Percentiles rank a stretch among this genome's conserved stretches.
These are phyloP conservation scores for Protostelium mycophagum DNA, from an alignment of 78 protist species.

Conservation along the genomic window DNA sequence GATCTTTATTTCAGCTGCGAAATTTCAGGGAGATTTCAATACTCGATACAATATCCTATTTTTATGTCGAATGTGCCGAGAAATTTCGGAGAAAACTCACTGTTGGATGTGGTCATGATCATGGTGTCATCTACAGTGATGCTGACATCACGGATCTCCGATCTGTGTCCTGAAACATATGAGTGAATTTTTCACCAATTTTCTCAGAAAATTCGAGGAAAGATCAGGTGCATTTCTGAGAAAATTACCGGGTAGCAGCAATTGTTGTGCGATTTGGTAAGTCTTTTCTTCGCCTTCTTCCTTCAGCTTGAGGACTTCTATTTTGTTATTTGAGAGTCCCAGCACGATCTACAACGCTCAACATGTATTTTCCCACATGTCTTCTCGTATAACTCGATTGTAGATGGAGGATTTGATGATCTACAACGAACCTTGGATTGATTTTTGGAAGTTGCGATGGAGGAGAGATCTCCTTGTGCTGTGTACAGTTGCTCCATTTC, in stretches of 20 bases:
- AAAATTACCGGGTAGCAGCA: neutral
- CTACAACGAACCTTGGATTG: neutral
- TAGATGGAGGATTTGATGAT: too few relatives aligned
- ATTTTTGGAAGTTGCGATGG: neutral
- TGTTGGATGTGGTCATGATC: slow-evolving; percentile 1
- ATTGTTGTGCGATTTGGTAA: neutral
- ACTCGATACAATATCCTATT: too few relatives aligned
- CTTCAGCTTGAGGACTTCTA: neutral
- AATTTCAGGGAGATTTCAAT: slow-evolving; percentile 23
- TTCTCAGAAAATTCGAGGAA: neutral
- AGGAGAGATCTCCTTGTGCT: neutral
- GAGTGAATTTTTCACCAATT: too few relatives aligned
- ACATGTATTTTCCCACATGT: too few relatives aligned
- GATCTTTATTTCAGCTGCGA: slow-evolving; percentile 50
- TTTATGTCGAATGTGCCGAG: neutral
- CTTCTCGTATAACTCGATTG: too few relatives aligned
- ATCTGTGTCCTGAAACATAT: neutral
- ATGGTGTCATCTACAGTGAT: neutral
- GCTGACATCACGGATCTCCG: neutral
- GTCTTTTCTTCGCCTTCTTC: neutral
- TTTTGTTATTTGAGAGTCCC: neutral
- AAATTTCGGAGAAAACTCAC: neutral
- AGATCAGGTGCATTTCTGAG: neutral
- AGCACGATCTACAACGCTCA: neutral
- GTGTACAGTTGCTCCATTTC: neutral